Conservation (phyloP, 148 eudicot species). For the Mesembryanthemum crystallinum region DNA sequence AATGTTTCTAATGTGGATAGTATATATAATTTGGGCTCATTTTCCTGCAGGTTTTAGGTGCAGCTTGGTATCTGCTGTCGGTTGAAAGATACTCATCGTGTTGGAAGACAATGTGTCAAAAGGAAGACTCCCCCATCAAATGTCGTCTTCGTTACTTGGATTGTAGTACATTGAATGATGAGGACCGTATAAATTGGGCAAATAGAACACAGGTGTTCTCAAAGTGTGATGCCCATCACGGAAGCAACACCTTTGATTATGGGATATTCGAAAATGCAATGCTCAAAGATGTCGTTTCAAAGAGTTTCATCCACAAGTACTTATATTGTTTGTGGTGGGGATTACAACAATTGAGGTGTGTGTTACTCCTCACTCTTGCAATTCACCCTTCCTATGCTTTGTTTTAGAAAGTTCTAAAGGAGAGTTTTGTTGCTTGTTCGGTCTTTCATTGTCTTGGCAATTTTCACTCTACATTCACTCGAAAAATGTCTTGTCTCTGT, state of each 20-base stretch:
- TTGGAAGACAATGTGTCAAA: slow-evolving; percentile 47
- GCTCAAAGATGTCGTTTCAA: slow-evolving; percentile 47
- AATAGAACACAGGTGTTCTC: slow-evolving; percentile 43
- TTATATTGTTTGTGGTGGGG: slow-evolving; percentile 84
- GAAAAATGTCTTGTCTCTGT: background rate
- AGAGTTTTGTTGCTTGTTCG: background rate
- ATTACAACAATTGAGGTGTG: slow-evolving; percentile 60
- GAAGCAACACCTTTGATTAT: slow-evolving; percentile 35
- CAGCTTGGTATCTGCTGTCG: slow-evolving; percentile 65
- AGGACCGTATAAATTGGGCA: slow-evolving; percentile 43
- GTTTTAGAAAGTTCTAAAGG: background rate
- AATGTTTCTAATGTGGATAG: background rate
- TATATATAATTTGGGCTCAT: slow-evolving; percentile 6
- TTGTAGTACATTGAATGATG: slow-evolving; percentile 34
- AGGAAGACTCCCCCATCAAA: slow-evolving; percentile 22
- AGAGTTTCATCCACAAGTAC: slow-evolving; percentile 47
- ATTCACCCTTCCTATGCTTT: background rate
- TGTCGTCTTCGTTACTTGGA: slow-evolving; percentile 48
- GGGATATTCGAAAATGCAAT: slow-evolving; percentile 56
- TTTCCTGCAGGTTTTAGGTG: slow-evolving; percentile 52
- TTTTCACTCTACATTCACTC: background rate
- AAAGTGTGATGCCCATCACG: slow-evolving; percentile 37
- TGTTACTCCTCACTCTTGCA: background rate
- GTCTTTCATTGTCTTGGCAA: background rate
- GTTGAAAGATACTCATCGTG: slow-evolving; percentile 61